Evolutionary conservation across 2,329 filamentous ascomycete genomes (phyloP), one percentile per base, ranked within the genome.

Genomic region (Reticulascus tulasneorum): DNA sequence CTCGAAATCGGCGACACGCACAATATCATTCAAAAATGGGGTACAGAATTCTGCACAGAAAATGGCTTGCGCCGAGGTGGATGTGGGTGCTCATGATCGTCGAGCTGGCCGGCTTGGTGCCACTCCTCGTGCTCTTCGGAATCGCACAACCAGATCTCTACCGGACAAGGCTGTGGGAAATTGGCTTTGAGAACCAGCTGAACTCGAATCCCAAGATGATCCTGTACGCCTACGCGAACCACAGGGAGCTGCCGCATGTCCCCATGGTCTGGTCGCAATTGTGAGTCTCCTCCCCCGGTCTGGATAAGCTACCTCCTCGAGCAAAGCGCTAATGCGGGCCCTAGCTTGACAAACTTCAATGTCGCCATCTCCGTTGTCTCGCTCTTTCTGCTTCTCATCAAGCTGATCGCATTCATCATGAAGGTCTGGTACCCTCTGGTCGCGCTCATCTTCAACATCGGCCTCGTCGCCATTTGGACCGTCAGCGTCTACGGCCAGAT

Each of bases 281-380:
- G 85, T 90, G 59, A 65, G 84, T 75, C 25, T 30, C 29, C 16
- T 22, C 11, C 20, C 23, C 26, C 16, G 23, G 32, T 34, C 21
- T n/a, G n/a, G n/a, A n/a, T n/a, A n/a, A n/a, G n/a, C n/a, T n/a
- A n/a, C n/a, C 20, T 18, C 38, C 32, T 10, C 36, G 17, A 12
- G 16, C 10, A 33, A 15, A 35, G n/a, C 28, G 29, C 28, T 26
- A 12, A 26, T 22, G 23, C 30, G 22, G 3, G n/a, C n/a, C 19
- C 20, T 53, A 90, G 85, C 37, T 67, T 87, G 44, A 88, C 85
- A 30, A 70, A 82, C 48, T 87, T 77, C 64, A 88, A 90, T 53
- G 77, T 89, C 48, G 82, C 82, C 53, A 82, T 89, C 48, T 83
- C 84, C 23, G 75, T 91, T 47, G 67, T 88, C 35, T 81, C 79